Base-by-base conservation (phyloP, 768 basidiomycete genomes). In the Lactarius psammicola region DNA sequence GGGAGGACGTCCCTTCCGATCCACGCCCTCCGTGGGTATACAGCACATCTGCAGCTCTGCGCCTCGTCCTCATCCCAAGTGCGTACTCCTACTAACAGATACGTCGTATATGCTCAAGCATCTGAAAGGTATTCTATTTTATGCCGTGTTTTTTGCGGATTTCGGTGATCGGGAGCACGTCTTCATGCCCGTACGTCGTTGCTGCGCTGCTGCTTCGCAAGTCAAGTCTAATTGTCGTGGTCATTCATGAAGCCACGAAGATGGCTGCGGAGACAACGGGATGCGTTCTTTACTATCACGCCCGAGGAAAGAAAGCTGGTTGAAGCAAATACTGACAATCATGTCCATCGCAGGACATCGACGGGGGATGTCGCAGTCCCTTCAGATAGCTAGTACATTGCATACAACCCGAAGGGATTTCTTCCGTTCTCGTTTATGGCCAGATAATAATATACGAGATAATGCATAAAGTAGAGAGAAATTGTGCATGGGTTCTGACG, bases 21-120 rank as follows among this genome's bases (percentile, higher is more conserved):
- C 83, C 84, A 70, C 79, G 86, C 57, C 85, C 86, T 38, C 79
- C 83, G 53, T 87, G 86, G 86, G 81, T 86, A 51, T 87, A 86
- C 55, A 63, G 59, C 9, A 53, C 61, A 23, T 63, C 64, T 5
- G 58, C 49, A 28, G 57, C 64, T 18, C 49, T 68, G 18, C 64
- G 64, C 30, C 42, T 63, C 30, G 17, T 70, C 46, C 57, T 69
- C 53, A 60, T 70, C 33, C 69, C 69, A 13, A 51, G 69, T 70
- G 59, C 42, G 69, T 64, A 9, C 11, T 18, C 46, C 23, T n/a
- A 31, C 51, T 33, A 30, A 9, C 17, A 30, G 17, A n/a, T 23
- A n/a, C 23, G 4, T 4, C 18, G 36, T 34, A 42, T 11, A 17
- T 54, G 15, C 28, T 55, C 17, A 54, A 36, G 17, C 18, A 5